Base-by-base conservation (phyloP, 257 asterid genomes). In the Echites panduratus region DNA sequence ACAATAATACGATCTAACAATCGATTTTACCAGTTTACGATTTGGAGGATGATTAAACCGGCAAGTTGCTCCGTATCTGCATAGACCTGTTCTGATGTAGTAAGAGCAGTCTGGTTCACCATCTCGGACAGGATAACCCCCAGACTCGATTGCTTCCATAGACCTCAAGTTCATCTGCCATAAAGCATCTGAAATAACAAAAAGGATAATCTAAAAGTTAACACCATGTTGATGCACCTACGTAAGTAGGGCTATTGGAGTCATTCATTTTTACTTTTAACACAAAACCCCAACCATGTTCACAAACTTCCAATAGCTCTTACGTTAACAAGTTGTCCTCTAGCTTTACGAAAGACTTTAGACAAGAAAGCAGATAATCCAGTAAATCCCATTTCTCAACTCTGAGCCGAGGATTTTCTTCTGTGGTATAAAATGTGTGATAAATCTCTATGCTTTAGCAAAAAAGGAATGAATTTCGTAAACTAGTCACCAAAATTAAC, bases 41-140 rank as follows among this genome's bases (percentile, higher is more conserved):
- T 90, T 84, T 66, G 87, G 86, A 66, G 98, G 97, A 85, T 92
- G 98, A 77, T 90, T 92, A 75, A 92, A 92, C 66, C 96, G 86
- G 83, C 98, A 92, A 45, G 95, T 82, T 56, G 88, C 80, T 75
- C 98, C 97, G 82, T 86, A 93, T 84, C 97, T 85, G 84, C 98
- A 92, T 24, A 86, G 87, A 65, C 97, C 97, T 71, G 98, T 92
- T 75, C 91, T 89, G 80, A 90, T 89, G 78, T 90, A 90, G 84
- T 90, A 87, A 26, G 97, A 85, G 83, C 96, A 92, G 82, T 92
- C 93, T 19, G 88, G 87, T 87, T 88, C 96, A 63, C 91, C 95
- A 77, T 92, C 97, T 78, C 93, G 96, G 70, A 90, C 88, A 13
- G 97, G 98, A 79, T 86, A 90, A 74, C 82, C 83, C 74, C 85